Evolutionary conservation across 805 yeast species (phyloP), one percentile per base, ranked within the genome.

Genomic region (Blastobotrys robertii): DNA sequence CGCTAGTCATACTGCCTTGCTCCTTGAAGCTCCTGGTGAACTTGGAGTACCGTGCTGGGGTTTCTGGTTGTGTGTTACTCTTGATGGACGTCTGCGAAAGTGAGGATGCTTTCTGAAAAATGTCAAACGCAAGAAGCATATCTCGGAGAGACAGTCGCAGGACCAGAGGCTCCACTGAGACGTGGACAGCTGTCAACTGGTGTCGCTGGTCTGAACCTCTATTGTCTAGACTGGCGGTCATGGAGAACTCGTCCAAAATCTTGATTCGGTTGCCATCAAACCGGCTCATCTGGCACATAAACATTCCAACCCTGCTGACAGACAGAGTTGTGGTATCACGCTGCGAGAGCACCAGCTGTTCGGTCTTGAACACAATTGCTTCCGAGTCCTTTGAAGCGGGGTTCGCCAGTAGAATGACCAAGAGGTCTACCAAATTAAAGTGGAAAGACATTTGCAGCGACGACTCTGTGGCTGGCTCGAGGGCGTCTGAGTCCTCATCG

Each of bases 321-420:
- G 84, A 76, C 4, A 87, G 57, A 0, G 90, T 73, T 0, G 73
- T 62, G 2, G 81, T 75, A 44, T 77, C 75, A 54, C 82, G 87
- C 45, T 81, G 76, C 0, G 90, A 73, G 2, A 84, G 57, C 37
- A 81, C 64, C 2, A 87, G 62, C 55, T 88, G 95, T 46, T 82
- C 94, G 10, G 87, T 77, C 54, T 84, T 84, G 65, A 92, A 81
- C 1, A 90, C 96, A 47, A 90, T 73, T 0, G 97, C 97, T 53
- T 88, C 95, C 0, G 95, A 76, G 47, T 78, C 71, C 2, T 62
- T 57, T 6, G 70, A 67, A 1, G 80, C 70, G 0, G 95, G 84
- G 57, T 90, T 84, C 0, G 95, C 95, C 35, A 92, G 63, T 28
- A 92, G 63, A 13, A 85, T 76, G 13, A 90, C 68, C 0, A 94